Conservation (phyloP, 2,329 filamentous ascomycete genomes). For the Cercospora canescens region DNA sequence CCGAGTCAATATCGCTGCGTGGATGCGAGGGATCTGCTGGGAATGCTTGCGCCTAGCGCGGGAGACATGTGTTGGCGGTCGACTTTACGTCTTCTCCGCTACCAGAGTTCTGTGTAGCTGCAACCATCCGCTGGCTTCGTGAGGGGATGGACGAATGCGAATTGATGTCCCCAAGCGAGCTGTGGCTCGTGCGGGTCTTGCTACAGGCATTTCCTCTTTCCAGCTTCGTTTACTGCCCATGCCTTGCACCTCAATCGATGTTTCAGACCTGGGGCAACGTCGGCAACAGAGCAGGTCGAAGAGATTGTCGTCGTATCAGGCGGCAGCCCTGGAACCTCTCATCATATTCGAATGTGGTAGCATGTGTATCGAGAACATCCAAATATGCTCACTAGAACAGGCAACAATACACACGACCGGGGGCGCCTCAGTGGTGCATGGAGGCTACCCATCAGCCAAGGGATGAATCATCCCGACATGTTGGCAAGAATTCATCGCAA, state of each 20-base stretch:
- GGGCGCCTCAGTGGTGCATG: no score
- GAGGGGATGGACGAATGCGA: neutral
- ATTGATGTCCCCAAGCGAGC: neutral
- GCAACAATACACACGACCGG: no score
- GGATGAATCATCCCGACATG: no score
- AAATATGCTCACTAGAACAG: no score
- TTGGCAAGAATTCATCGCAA: no score
- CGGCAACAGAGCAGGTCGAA: neutral
- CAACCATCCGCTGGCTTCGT: neutral
- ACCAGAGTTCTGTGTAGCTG: neutral
- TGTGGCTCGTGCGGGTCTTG: neutral
- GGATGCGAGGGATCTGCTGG: neutral
- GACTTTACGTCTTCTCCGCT: neutral
- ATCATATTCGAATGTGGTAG: no score
- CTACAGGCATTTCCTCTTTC: neutral
- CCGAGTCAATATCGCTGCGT: neutral
- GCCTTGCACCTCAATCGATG: neutral
- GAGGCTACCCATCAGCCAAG: no score
- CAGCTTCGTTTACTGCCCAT: neutral
- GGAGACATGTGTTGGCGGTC: neutral
- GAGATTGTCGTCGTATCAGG: no score
- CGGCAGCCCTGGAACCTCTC: no score
- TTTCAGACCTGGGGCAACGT: neutral
- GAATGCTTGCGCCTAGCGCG: slow-evolving; percentile 1
- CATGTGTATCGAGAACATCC: no score